Evolutionary conservation across 768 basidiomycete genomes (phyloP).

Genomic region (Pholiota molesta): DNA sequence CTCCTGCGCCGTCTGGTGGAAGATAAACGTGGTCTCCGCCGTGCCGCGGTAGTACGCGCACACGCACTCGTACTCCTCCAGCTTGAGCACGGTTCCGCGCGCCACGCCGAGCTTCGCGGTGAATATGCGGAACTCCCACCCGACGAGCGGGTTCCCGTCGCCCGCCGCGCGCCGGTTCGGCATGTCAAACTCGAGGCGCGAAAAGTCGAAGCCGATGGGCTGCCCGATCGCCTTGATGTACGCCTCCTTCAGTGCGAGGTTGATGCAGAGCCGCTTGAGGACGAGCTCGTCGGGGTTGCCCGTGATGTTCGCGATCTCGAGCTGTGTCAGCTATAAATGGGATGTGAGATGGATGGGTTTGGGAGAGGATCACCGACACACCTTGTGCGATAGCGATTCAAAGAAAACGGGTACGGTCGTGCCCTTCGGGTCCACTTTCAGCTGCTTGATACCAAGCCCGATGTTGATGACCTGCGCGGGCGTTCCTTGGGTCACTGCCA

Average conservation of each 20-base stretch:
- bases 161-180: constrained; percentile 60
- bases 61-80: constrained; percentile 77
- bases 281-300: constrained; percentile 63
- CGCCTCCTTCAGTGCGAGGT: constrained; percentile 78
- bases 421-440: constrained; percentile 63
- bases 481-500: constrained; percentile 83
- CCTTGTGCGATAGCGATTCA: constrained; percentile 78
- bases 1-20: constrained; percentile 67
- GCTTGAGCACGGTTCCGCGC: constrained; percentile 53
- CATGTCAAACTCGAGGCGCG: constrained; percentile 82
- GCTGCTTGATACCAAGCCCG: constrained; percentile 76
- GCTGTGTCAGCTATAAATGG: constrained; percentile 25
- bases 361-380: constrained; percentile 29
- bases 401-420: constrained; percentile 64
- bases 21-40: constrained; percentile 68
- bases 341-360: constrained; percentile 6
- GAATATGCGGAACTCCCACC: constrained; percentile 90
- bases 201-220: constrained; percentile 78
- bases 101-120: constrained; percentile 71
- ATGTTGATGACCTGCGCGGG: constrained; percentile 79
- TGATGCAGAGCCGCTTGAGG: constrained; percentile 74
- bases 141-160: constrained; percentile 68
- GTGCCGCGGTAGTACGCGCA: constrained; percentile 77
- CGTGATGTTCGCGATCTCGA: constrained; percentile 56
- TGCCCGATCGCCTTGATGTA: constrained; percentile 88